Base-by-base conservation (phyloP, 768 basidiomycete genomes). In the Tulasnella sp. region DNA sequence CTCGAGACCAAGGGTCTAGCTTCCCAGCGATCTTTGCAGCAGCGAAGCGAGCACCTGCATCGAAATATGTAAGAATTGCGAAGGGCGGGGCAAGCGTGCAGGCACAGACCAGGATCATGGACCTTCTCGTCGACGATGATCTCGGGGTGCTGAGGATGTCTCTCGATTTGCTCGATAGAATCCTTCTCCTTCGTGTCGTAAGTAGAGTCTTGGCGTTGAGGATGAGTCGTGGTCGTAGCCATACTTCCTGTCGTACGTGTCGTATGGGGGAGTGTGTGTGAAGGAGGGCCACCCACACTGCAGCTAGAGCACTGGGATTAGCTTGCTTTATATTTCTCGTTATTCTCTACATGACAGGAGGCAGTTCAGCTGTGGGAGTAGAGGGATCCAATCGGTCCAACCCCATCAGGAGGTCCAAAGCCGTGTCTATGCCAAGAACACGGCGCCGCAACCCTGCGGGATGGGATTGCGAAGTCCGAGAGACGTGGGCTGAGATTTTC, bases 1-100 rank as follows among this genome's bases (percentile, higher is more conserved):
- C 74, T 29, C 74, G 42, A 37, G 74, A 70, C 74, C 75, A 77
- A 23, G 79, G 74, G 23, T 79, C 61, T 10, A 77, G 75, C 16
- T 35, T 23, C 9, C 71, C 77, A 7, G 61, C 61, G 5, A 67
- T 0, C 71, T 72, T 40, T 13, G 77, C 77, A n/a, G 73, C 77
- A 55, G 70, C 77, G 73, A 61, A 78, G 26, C 70, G 70, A 57
- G 70, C 77, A 29, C 55, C 74, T 75, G 29, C 37, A n/a, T 15
- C 37, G 16, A 37, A 37, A 42, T 10, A 40, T 11, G 29, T 72
- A 5, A 72, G 71, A 11, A 46, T 29, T 29, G 13, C 5, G 71
- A 26, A 13, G 10, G 11, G 23, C 7, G 11, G 35, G 15, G 39
- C 9, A n/a, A 40, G 23, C 20, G n/a, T 37, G 5, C n/a, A 13